Evolutionary conservation across 352 stramenopile species (phyloP).

Genomic region (Phytophthora cryptogea): DNA sequence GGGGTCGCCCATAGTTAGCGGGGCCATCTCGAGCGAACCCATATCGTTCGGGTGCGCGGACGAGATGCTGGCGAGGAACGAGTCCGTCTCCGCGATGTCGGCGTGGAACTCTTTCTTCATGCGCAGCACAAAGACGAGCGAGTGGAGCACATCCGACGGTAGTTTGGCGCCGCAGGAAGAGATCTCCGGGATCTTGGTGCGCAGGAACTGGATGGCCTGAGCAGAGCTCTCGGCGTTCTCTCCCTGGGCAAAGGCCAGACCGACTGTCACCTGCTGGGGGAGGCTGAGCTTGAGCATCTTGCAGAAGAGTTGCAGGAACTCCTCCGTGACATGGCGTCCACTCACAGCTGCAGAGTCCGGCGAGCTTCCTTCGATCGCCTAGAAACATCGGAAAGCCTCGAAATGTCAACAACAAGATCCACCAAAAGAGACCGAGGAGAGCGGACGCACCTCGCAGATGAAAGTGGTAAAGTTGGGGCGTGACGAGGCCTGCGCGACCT

Average conservation of each 20-base stretch:
- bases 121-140: constrained; percentile 81
- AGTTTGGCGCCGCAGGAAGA: constrained; percentile 81
- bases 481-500: constrained; percentile 88
- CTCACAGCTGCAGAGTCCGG: constrained; percentile 36
- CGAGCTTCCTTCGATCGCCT: constrained; percentile 75
- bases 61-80: constrained; percentile 86
- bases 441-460: constrained; percentile 69
- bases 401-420: constrained; percentile 4
- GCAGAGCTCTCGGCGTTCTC: constrained; percentile 60
- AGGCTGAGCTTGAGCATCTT: constrained; percentile 85
- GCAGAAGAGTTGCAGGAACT: constrained; percentile 81
- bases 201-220: constrained; percentile 79
- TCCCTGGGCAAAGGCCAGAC: constrained; percentile 78
- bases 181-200: constrained; percentile 85
- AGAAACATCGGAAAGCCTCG: constrained; percentile 1
- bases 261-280: constrained; percentile 85
- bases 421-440: neutral
- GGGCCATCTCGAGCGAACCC: constrained; percentile 82
- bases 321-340: constrained; percentile 64
- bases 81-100: constrained; percentile 81
- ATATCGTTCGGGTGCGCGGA: constrained; percentile 87
- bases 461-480: constrained; percentile 91
- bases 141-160: constrained; percentile 83
- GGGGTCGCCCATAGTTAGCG: constrained; percentile 85
- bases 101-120: constrained; percentile 80